These are phyloP conservation scores for Aegilops bicornis DNA, from an alignment of 176 grass and related monocot genomes.

Conservation along the genomic window DNA sequence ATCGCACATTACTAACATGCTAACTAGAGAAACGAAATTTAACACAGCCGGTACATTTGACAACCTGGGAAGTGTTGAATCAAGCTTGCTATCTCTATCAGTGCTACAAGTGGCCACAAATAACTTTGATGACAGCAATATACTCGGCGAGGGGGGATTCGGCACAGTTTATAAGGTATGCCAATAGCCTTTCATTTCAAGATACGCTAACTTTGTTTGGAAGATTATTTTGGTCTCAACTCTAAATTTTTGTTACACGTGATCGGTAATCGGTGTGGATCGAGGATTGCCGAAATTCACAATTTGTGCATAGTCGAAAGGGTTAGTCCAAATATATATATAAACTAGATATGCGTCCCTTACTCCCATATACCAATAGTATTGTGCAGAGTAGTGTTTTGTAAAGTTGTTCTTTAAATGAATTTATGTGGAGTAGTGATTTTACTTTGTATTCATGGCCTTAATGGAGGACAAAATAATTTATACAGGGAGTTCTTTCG, in stretches of 20 bases:
- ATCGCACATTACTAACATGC: too few species aligned
- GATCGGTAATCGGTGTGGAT: neutral
- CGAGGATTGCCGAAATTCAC: neutral
- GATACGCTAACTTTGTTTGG: neutral
- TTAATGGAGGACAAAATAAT: neutral
- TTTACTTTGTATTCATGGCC: neutral
- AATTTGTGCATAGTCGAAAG: neutral
- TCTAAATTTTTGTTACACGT: too few species aligned
- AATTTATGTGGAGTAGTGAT: too few species aligned
- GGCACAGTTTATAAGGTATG: neutral
- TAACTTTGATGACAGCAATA: neutral
- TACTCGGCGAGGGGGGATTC: neutral
- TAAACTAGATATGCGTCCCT: too few species aligned
- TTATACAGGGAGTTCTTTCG: neutral
- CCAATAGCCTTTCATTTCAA: neutral
- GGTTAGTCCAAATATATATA: too few species aligned
- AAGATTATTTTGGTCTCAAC: too few species aligned
- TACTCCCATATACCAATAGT: too few species aligned
- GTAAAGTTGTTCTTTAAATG: too few species aligned
- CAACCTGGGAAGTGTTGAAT: conserved; percentile 13
- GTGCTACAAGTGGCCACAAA: neutral
- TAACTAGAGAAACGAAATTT: neutral
- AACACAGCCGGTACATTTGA: neutral
- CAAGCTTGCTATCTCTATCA: neutral
- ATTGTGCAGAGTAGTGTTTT: too few species aligned